These are phyloP conservation scores for Penicillium flavigenum DNA, from an alignment of 495 filamentous ascomycete genomes.

Conservation along the genomic window DNA sequence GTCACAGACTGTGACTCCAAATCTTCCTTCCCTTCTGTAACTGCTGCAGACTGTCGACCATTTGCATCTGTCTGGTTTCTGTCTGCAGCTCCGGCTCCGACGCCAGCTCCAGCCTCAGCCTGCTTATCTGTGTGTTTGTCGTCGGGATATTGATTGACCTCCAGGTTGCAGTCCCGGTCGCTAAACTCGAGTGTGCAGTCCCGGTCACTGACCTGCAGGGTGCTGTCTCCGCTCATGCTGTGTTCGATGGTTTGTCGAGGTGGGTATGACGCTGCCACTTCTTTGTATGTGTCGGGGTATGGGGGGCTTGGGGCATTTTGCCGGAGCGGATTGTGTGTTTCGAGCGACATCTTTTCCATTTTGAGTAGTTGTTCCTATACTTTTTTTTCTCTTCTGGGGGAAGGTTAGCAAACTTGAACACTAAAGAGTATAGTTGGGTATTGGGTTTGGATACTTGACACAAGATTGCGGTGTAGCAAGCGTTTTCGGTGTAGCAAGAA, in stretches of 20 bases:
- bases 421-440: background rate
- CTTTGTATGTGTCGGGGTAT: slow-evolving; percentile 9
- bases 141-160: slow-evolving; percentile 4
- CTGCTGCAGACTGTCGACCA: background rate
- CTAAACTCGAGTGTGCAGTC: slow-evolving; percentile 9
- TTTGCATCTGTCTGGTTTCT: background rate
- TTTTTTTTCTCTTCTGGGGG: background rate
- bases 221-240: background rate
- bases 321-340: background rate
- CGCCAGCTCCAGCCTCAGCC: background rate
- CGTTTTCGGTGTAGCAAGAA: background rate
- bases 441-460: background rate
- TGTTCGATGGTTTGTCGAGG: slow-evolving; percentile 1
- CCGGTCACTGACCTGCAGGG: slow-evolving; percentile 5
- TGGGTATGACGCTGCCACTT: slow-evolving; percentile 1
- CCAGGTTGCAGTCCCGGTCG: slow-evolving; percentile 6
- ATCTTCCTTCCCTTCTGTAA: background rate
- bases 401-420: background rate
- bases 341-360: background rate
- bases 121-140: slow-evolving; percentile 6
- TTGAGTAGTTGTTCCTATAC: background rate
- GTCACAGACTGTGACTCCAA: slow-evolving; percentile 3
- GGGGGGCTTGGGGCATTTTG: background rate
- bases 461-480: background rate
- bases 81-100: background rate